These are phyloP conservation scores for Euclidium syriacum DNA, from an alignment of 345 rosid species.

Conservation along the genomic window DNA sequence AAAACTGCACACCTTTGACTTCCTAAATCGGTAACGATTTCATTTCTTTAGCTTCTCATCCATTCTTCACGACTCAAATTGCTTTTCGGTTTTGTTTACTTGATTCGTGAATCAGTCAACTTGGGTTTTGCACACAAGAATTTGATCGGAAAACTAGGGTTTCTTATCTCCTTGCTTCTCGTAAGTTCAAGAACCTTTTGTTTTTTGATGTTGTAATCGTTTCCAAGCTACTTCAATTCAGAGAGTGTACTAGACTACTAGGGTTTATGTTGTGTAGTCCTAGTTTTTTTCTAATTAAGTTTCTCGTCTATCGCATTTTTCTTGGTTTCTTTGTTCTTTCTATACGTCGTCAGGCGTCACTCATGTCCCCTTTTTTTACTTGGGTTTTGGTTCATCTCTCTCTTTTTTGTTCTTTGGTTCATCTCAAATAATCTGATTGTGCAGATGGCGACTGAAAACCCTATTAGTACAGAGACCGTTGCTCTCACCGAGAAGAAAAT, in stretches of 20 bases:
- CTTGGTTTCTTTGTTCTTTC: background rate
- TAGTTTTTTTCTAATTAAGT: background rate
- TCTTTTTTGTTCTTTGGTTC: background rate
- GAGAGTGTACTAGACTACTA: background rate
- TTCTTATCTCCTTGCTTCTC: background rate
- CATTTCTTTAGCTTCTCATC: constrained; percentile 8
- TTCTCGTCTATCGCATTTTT: background rate
- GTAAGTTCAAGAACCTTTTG: background rate
- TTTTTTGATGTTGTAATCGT: background rate
- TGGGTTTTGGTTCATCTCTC: background rate
- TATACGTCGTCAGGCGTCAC: no score
- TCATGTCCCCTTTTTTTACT: background rate
- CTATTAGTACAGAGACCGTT: constrained; percentile 66
- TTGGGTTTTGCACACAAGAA: background rate
- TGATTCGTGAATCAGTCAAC: constrained; percentile 1
- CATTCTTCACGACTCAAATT: background rate
- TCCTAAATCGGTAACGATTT: constrained; percentile 2
- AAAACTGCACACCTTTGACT: background rate
- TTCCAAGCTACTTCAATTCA: background rate
- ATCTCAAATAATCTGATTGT: background rate
- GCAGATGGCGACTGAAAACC: constrained; percentile 58
- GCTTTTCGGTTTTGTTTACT: background rate
- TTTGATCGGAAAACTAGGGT: background rate
- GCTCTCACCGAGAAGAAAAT: constrained; percentile 85
- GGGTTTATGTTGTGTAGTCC: background rate